Percentiles rank a stretch among this genome's conserved stretches.
Evolutionary conservation across 768 basidiomycete species (phyloP).

Genomic region (Termitomyces sp.): DNA sequence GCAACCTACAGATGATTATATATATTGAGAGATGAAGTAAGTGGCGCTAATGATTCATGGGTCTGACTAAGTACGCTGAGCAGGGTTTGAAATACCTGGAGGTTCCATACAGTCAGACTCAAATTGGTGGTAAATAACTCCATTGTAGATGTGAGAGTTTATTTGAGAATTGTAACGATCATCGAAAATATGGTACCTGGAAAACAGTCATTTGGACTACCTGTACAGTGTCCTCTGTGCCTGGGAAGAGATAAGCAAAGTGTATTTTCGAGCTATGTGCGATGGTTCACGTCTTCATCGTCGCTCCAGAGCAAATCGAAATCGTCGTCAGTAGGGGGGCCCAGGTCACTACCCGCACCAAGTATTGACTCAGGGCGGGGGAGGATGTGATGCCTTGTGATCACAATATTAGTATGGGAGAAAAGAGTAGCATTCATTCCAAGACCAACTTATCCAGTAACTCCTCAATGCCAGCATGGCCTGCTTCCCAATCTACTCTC

Average conservation of each 20-base stretch:
- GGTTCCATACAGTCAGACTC: no score
- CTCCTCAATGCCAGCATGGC: constrained; percentile 60
- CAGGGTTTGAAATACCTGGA: no score
- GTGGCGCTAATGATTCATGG: no score
- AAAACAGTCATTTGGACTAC: neutral
- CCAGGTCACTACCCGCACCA: constrained; percentile 35
- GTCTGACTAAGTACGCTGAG: no score
- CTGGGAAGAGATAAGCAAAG: neutral
- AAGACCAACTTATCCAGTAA: constrained; percentile 52
- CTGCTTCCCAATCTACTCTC: constrained; percentile 82
- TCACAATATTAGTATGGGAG: neutral
- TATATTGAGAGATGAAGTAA: no score
- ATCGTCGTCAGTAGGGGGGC: constrained; percentile 45
- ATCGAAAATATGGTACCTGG: neutral
- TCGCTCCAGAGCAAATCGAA: constrained; percentile 51
- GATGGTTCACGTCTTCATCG: constrained; percentile 29
- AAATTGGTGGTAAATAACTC: no score
- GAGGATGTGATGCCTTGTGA: constrained; percentile 35
- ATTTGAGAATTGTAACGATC: no score
- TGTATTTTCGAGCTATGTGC: neutral
- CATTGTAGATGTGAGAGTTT: no score
- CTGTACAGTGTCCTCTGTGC: neutral
- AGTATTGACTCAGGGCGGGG: constrained; percentile 23
- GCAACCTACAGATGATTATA: no score
- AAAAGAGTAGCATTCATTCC: neutral